phyloP scores from a whole-genome alignment of 2,329 filamentous ascomycete species.

The Dothideomycetes sp. region DNA sequence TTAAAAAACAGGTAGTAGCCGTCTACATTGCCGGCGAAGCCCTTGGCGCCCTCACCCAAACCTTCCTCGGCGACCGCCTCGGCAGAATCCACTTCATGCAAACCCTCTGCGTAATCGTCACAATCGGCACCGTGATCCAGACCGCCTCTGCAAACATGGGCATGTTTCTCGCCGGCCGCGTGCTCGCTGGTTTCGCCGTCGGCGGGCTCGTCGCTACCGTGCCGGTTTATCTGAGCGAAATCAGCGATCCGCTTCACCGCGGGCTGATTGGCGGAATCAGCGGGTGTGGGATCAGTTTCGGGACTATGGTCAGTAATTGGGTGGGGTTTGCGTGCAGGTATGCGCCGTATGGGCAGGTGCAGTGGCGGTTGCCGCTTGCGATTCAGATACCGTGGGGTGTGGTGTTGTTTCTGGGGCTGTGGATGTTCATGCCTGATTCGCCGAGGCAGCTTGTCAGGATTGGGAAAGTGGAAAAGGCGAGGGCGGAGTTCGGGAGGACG shows the following conservation, averaged over 20 bases:
- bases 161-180: slow-evolving; percentile 20
- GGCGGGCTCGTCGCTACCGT: slow-evolving; percentile 39
- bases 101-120: slow-evolving; percentile 43
- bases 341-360: slow-evolving; percentile 40
- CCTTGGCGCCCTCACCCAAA: slow-evolving; percentile 40
- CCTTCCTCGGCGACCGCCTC: slow-evolving; percentile 38
- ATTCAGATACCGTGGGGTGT: slow-evolving; percentile 47
- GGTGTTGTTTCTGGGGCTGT: slow-evolving; percentile 41
- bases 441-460: slow-evolving; percentile 42
- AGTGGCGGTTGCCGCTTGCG: slow-evolving; percentile 45
- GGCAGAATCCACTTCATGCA: slow-evolving; percentile 25
- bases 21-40: slow-evolving; percentile 50
- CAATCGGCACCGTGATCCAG: slow-evolving; percentile 43
- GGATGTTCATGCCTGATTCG: slow-evolving; percentile 46
- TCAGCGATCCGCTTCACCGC: slow-evolving; percentile 32
- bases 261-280: slow-evolving; percentile 41
- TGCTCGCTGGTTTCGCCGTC: slow-evolving; percentile 19
- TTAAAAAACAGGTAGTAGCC: slow-evolving; percentile 42
- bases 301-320: slow-evolving; percentile 47
- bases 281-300: slow-evolving; percentile 44
- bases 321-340: slow-evolving; percentile 45
- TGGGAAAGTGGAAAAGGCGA: slow-evolving; percentile 38
- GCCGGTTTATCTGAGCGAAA: slow-evolving; percentile 46
- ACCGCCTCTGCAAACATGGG: slow-evolving; percentile 39
- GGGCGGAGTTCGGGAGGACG: slow-evolving; percentile 37